Evolutionary conservation across 2,329 filamentous ascomycete genomes (phyloP).

Genomic region (Massarina eburnea): DNA sequence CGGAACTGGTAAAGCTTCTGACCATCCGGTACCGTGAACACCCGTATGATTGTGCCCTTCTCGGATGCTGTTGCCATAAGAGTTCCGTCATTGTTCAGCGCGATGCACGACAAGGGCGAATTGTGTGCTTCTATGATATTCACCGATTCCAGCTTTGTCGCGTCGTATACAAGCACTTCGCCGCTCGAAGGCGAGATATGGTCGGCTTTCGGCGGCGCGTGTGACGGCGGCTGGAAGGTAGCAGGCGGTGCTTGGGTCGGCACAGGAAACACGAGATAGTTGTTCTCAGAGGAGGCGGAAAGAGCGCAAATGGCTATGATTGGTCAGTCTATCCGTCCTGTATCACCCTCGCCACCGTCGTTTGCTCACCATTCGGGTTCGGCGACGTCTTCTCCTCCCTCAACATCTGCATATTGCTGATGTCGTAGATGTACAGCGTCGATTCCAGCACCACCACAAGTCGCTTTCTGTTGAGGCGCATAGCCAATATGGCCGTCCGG

Average conservation of each 20-base stretch:
- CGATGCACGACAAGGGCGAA: constrained; percentile 85
- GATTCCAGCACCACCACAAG: constrained; percentile 93
- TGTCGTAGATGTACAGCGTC: constrained; percentile 97
- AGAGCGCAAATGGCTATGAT: constrained; percentile 78
- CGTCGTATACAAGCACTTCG: constrained; percentile 91
- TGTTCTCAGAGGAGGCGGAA: constrained; percentile 92
- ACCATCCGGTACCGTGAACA: constrained; percentile 88
- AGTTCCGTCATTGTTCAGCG: constrained; percentile 89
- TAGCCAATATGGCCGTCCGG: constrained; percentile 90
- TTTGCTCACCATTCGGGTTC: constrained; percentile 70
- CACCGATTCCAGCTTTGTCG: constrained; percentile 83
- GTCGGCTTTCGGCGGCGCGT: constrained; percentile 76
- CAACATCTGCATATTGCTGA: constrained; percentile 95
- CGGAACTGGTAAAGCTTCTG: constrained; percentile 96
- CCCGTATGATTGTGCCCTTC: constrained; percentile 94
- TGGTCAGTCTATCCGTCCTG: constrained; percentile 22
- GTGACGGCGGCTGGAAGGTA: constrained; percentile 65
- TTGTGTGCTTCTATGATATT: constrained; percentile 96
- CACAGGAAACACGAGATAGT: constrained; percentile 91
- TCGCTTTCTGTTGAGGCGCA: constrained; percentile 91
- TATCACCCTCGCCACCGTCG: constrained; percentile 5
- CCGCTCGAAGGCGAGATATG: constrained; percentile 84
- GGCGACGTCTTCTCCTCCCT: constrained; percentile 92
- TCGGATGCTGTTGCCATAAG: constrained; percentile 92
- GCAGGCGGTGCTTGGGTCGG: constrained; percentile 63